phyloP scores from a whole-genome alignment of 176 grass and related monocot genomes.

The Avena sativa region DNA sequence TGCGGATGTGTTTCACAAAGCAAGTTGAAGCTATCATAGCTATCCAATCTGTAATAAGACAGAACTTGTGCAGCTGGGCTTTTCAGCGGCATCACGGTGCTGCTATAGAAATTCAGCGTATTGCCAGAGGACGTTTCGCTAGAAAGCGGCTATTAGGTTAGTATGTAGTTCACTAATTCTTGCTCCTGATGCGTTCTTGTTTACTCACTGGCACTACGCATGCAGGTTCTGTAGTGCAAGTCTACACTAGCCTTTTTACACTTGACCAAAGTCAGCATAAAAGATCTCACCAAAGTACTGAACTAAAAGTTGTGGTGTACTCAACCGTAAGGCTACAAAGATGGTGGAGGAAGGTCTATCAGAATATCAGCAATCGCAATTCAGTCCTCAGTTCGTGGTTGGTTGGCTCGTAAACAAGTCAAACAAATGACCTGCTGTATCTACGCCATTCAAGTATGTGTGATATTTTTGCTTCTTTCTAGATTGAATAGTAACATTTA shows the following conservation, averaged over 20 bases:
- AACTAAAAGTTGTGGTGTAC: slow-evolving; percentile 56
- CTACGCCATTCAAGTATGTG: slow-evolving; percentile 62
- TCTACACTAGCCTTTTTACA: slow-evolving; percentile 26
- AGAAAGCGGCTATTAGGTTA: slow-evolving; percentile 67
- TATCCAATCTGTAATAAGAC: slow-evolving; percentile 52
- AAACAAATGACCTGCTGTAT: slow-evolving; percentile 35
- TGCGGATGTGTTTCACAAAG: slow-evolving; percentile 43
- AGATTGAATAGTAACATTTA: slow-evolving; percentile 10
- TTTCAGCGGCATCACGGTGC: slow-evolving; percentile 32
- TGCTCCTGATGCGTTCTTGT: slow-evolving; percentile 26
- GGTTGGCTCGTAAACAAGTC: slow-evolving; percentile 46
- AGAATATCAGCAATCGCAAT: slow-evolving; percentile 54
- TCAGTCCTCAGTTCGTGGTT: slow-evolving; percentile 60
- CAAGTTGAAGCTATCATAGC: slow-evolving; percentile 43
- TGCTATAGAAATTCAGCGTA: slow-evolving; percentile 51
- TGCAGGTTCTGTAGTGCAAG: slow-evolving; percentile 58
- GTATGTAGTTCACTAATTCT: slow-evolving; percentile 14
- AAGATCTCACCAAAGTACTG: slow-evolving; percentile 30
- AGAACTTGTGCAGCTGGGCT: slow-evolving; percentile 36
- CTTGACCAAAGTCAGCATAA: slow-evolving; percentile 22
- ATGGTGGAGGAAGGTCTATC: slow-evolving; percentile 59
- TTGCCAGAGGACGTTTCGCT: slow-evolving; percentile 54
- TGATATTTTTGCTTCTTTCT: not conserved
- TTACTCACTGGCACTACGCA: slow-evolving; percentile 19
- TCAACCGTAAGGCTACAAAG: slow-evolving; percentile 56